phyloP scores from a whole-genome alignment of 2,329 filamentous ascomycete species.

The Fusarium nisikadoi region DNA sequence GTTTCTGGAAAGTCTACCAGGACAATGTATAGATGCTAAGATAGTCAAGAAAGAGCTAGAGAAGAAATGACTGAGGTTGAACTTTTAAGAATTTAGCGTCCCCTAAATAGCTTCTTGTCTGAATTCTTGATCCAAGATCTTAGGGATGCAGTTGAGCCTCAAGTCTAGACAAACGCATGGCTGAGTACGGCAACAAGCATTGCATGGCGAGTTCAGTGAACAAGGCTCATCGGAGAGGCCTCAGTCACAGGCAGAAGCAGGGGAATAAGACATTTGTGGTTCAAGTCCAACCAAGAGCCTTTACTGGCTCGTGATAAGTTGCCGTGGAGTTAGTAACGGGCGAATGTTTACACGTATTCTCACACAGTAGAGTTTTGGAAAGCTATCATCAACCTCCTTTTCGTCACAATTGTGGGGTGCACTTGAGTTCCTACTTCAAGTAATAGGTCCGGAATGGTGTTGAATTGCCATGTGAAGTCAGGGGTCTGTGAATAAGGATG shows the following conservation, averaged over 20 bases:
- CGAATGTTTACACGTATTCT: conserved; percentile 29
- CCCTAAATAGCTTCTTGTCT: conserved; percentile 36
- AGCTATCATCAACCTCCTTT: background rate
- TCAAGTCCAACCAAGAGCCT: conserved; percentile 19
- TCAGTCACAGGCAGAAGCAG: conserved; percentile 41
- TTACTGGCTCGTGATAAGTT: conserved; percentile 27
- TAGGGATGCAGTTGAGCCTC: conserved; percentile 33
- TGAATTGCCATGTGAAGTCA: conserved; percentile 7
- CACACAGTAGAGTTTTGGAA: conserved; percentile 7
- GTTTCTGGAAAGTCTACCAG: background rate
- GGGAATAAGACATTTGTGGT: conserved; percentile 21
- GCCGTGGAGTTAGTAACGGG: conserved; percentile 27
- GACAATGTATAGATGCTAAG: background rate
- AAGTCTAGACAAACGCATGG: conserved; percentile 15
- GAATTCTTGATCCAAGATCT: conserved; percentile 10
- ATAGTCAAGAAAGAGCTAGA: background rate
- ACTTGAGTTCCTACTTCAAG: conserved; percentile 21
- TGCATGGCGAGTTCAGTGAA: conserved; percentile 17
- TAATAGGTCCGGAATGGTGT: conserved; percentile 9
- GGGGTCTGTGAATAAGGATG: conserved; percentile 6
- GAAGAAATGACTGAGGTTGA: conserved; percentile 26
- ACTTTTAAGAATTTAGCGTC: conserved; percentile 12
- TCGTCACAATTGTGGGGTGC: conserved; percentile 16
- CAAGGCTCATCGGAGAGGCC: conserved; percentile 14
- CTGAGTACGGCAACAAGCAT: background rate